phyloP scores from a whole-genome alignment of 768 basidiomycete species.

The Trametes elegans region DNA sequence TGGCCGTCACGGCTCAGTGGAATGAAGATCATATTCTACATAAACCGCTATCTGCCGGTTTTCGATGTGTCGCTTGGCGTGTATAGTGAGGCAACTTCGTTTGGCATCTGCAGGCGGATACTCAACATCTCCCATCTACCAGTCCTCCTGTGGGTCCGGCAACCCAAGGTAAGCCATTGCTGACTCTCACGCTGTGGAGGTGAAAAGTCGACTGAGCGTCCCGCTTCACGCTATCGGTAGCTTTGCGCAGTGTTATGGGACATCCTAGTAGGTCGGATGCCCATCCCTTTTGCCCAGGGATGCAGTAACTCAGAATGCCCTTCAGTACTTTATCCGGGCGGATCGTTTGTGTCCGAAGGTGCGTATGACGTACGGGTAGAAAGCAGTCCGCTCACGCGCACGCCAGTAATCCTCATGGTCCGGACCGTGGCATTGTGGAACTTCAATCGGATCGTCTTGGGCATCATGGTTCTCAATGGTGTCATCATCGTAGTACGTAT shows the following conservation, averaged over 20 bases:
- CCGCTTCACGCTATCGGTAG: no score
- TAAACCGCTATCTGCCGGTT: conserved; percentile 10
- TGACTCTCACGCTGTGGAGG: no score
- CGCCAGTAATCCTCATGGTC: not conserved
- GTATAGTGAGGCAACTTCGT: not conserved
- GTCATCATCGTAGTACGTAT: not conserved
- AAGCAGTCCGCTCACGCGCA: not conserved
- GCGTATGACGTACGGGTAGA: no score
- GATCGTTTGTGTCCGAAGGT: not conserved
- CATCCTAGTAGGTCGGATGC: not conserved
- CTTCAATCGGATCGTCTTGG: not conserved
- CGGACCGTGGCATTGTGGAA: conserved; percentile 11
- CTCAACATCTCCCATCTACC: no score
- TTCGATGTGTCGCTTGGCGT: not conserved
- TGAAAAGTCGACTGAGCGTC: no score
- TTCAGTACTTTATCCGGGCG: not conserved
- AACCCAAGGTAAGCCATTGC: no score
- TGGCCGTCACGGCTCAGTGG: conserved; percentile 1
- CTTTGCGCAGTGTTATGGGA: not conserved
- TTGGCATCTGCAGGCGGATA: not conserved
- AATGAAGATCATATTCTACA: conserved; percentile 9
- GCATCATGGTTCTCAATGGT: not conserved
- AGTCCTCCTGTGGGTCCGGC: no score
- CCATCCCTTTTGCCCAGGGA: not conserved
- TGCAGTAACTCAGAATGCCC: no score